Base-by-base conservation (phyloP, 176 grass and related monocot genomes). In the Pharus latifolius region DNA sequence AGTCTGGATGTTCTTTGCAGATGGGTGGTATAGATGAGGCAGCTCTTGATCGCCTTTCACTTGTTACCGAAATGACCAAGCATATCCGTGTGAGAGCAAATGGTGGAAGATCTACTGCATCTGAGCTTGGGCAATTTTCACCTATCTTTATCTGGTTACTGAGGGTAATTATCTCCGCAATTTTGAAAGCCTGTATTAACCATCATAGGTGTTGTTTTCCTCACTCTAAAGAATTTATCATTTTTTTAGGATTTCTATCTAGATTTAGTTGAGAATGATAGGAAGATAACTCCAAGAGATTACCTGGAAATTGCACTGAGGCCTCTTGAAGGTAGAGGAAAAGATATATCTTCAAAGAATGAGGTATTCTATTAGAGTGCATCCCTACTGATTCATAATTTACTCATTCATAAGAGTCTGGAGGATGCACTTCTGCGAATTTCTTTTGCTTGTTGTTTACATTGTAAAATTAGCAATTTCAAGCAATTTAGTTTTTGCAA, bases 61-160 rank as follows among this genome's bases (percentile, higher is more conserved):
- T 92, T 75, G 84, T 92, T 78, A 92, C 89, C 75, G 89, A 92
- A 75, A 92, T 92, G 89, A 92, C 85, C 42, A 92, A 85, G 72
- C 89, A 92, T 78, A 85, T 92, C 63, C 89, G 89, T 63, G 81
- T 92, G 76, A 85, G 78, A 69, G 73, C 85, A 27, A 82, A 71
- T 82, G 81, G 81, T 67, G 78, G 84, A 67, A 87, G 69, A 27
- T 72, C 85, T 41, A 70, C 63, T 41, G 77, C 73, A 78, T 84
- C 78, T 57, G 89, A 92, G 51, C 55, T 92, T 48, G 89, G 84
- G 42, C 89, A 92, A 79, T 92, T 92, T 84, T 80, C 89, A 54
- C 89, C 89, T 24, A 67, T 85, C 35, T 92, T 92, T 69, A 61
- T 92, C 44, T 92, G 89, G 89, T 40, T 92, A 34, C 70, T 92